phyloP scores from a whole-genome alignment of 208 protist species.

The Trypanosoma cruzi region DNA sequence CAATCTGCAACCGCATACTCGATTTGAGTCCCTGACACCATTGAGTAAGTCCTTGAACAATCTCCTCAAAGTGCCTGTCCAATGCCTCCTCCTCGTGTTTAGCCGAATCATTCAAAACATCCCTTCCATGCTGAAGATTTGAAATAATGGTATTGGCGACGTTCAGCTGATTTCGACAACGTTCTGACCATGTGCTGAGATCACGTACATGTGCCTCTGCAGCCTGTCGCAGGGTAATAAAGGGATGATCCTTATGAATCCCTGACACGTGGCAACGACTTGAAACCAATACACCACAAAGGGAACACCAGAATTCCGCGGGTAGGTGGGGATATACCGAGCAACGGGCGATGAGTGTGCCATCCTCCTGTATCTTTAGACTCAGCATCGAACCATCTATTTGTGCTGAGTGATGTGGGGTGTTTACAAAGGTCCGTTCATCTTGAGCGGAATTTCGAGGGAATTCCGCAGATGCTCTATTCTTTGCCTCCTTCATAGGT shows the following conservation, averaged over 20 bases:
- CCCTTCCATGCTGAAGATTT: conserved; percentile 26
- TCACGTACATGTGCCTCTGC: conserved; percentile 38
- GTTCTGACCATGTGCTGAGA: conserved; percentile 26
- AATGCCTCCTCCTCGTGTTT: conserved; percentile 22
- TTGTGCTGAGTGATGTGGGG: not conserved
- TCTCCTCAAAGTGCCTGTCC: conserved; percentile 26
- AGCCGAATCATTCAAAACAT: conserved; percentile 11
- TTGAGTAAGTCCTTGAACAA: conserved; percentile 26
- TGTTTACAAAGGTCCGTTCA: not conserved
- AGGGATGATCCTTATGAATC: conserved; percentile 36
- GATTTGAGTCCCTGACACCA: conserved; percentile 28
- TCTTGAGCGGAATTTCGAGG: not conserved
- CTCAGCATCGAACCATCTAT: not conserved
- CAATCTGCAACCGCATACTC: conserved; percentile 22
- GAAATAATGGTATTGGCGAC: conserved; percentile 26
- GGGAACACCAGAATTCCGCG: conserved; percentile 38
- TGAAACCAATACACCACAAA: conserved; percentile 37
- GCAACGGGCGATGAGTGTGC: conserved; percentile 20
- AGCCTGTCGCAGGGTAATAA: conserved; percentile 35
- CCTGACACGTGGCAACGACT: conserved; percentile 37
- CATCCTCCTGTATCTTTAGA: conserved; percentile 4
- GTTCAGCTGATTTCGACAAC: conserved; percentile 30
- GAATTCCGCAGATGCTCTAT: not conserved
- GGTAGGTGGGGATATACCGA: conserved; percentile 38
- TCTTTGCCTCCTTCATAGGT: not conserved